Conservation (phyloP, 2,329 filamentous ascomycete species). For the Botryosphaeria agaves region DNA sequence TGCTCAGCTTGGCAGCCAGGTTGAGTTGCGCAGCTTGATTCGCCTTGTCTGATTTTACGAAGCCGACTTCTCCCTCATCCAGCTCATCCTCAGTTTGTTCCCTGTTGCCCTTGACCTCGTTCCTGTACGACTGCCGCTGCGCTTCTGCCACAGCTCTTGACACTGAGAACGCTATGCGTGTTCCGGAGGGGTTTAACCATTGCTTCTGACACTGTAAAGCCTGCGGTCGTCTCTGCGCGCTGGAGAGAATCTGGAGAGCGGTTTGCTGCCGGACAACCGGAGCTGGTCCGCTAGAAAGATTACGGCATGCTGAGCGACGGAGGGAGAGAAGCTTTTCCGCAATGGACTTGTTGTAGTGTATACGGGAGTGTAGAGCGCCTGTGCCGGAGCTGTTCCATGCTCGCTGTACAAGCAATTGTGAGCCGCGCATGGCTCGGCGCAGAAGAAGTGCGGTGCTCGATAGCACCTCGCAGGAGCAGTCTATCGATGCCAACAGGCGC, state of each 20-base stretch:
- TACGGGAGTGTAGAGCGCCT: slow-evolving; percentile 15
- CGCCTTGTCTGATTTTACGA: slow-evolving; percentile 66
- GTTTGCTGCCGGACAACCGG: not conserved
- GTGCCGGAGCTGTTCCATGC: slow-evolving; percentile 17
- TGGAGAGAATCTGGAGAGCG: too few species aligned
- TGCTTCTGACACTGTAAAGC: not conserved
- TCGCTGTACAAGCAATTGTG: slow-evolving; percentile 7
- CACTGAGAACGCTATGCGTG: slow-evolving; percentile 1
- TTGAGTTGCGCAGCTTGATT: slow-evolving; percentile 79
- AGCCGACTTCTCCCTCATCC: slow-evolving; percentile 40
- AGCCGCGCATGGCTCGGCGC: slow-evolving; percentile 3
- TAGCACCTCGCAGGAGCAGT: too few species aligned
- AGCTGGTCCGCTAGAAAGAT: slow-evolving; percentile 1
- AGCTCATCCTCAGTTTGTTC: slow-evolving; percentile 18
- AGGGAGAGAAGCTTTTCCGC: too few species aligned
- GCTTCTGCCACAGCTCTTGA: slow-evolving; percentile 1
- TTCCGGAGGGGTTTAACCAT: too few species aligned
- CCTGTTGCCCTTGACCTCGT: not conserved
- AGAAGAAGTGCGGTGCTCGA: not conserved
- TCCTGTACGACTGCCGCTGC: slow-evolving; percentile 1
- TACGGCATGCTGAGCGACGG: too few species aligned
- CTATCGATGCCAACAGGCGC: too few species aligned
- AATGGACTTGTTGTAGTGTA: too few species aligned
- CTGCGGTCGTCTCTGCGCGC: not conserved
- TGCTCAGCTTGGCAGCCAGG: slow-evolving; percentile 70